Base-by-base conservation (phyloP, 371 early-diverging fungal genomes). In the Mucor circinelloides region DNA sequence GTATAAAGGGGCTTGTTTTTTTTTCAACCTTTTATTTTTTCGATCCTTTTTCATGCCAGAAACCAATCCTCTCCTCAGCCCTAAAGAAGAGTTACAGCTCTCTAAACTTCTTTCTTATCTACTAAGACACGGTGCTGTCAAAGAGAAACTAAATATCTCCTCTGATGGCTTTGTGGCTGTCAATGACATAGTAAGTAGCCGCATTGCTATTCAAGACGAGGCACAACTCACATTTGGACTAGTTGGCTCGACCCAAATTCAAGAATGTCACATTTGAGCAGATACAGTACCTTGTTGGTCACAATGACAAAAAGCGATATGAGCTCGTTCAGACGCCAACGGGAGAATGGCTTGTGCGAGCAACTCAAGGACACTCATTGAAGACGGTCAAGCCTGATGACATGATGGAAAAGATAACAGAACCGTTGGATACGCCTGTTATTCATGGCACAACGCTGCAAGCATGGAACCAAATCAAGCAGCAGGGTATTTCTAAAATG, bases 351-450 rank as follows among this genome's bases (percentile, higher is more conserved):
- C 80, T 66, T 65, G 92, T 96, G 54, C 84, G 92, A 31, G 96
- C 96, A 4, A 92, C 90, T 60, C 96, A 97, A 77, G 97, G 96
- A 3, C 96, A 96, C 71, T 87, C 89, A 15, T 34, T 94, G 17
- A 61, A 64, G 6, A 25, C 52, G 6, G 57, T 72, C 5, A 52
- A 81, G 42, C 8, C 77, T 0, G 71, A 86, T 5, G 79, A 88
- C 19, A 74, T 90, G 21, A 81, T 89, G 42, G 78, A 86, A 58
- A 81, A 79, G 30, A 58, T 79, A 13, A 82, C 89, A 48, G 74
- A 76, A 0, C 74, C 80, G n/a, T 32, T 89, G 31, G 50, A 86
- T n/a, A 91, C 91, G 1, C 63, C 60, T 23, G 87, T 88, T 2
- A 72, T 95, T n/a, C 96, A 96, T 64, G 97, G 96, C 12, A 97